A percentile compares a stretch with the other conserved stretches of the same genome.
phyloP scores from a whole-genome alignment of 1,284 basidiomycete species.

The Leccinum fuscescens region DNA sequence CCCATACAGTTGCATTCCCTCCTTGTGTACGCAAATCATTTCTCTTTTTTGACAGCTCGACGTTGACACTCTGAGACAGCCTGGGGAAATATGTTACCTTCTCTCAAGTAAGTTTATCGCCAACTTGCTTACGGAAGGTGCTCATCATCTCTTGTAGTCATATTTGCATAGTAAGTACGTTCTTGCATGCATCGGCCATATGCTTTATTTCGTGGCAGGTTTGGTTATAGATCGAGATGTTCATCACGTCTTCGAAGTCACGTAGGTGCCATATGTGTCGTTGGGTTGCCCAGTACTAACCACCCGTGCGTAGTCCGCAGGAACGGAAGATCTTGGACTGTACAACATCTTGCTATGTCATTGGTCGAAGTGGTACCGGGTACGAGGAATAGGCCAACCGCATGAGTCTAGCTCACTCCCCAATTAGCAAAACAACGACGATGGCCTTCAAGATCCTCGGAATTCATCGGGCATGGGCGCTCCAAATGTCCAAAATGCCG shows the following conservation, averaged over 20 bases:
- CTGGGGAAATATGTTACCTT: constrained; percentile 65
- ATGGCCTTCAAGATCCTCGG: constrained; percentile 74
- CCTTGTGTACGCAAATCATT: constrained; percentile 47
- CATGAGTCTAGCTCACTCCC: neutral
- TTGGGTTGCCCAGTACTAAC: neutral
- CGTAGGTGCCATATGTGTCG: constrained; percentile 37
- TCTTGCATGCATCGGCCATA: neutral
- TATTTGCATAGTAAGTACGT: constrained; percentile 48
- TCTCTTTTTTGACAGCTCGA: neutral
- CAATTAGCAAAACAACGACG: constrained; percentile 65
- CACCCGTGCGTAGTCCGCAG: constrained; percentile 39
- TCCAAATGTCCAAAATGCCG: constrained; percentile 19
- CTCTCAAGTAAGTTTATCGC: constrained; percentile 42
- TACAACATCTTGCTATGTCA: constrained; percentile 59
- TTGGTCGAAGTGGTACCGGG: constrained; percentile 75
- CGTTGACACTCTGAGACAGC: constrained; percentile 33
- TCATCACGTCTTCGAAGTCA: constrained; percentile 53
- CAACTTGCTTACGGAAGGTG: neutral
- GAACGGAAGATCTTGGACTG: constrained; percentile 66
- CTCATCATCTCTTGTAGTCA: constrained; percentile 36
- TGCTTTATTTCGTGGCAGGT: constrained; percentile 32
- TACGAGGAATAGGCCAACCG: constrained; percentile 26
- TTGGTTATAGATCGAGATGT: constrained; percentile 48
- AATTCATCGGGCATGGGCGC: constrained; percentile 54
- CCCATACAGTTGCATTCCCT: constrained; percentile 48